A percentile compares a stretch with the other conserved stretches of the same genome.
Conservation (phyloP, 306 rosid species). For the Quercus bicolor region DNA sequence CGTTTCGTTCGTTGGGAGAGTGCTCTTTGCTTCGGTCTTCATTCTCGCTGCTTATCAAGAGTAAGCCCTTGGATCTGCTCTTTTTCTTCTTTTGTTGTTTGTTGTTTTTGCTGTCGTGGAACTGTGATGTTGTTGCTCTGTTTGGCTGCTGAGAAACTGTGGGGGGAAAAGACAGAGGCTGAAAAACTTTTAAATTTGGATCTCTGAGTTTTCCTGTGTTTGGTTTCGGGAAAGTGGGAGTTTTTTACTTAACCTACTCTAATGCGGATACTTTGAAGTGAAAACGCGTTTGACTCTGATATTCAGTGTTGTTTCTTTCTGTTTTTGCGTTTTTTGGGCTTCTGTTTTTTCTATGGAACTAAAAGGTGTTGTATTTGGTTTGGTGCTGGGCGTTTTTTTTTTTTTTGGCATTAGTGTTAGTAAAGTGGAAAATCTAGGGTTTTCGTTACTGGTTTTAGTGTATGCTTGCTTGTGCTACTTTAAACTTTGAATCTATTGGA, state of each 20-base stretch:
- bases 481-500: constrained; percentile 1
- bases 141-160: not conserved
- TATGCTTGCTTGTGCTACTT: constrained; percentile 2
- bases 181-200: not conserved
- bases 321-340: not conserved
- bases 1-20: constrained; percentile 52
- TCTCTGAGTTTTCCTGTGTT: not conserved
- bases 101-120: not conserved
- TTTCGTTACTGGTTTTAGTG: not conserved
- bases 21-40: constrained; percentile 59
- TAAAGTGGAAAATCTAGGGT: constrained; percentile 5
- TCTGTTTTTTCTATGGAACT: not conserved
- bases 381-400: too few relatives aligned
- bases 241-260: not conserved
- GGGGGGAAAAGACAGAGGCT: not conserved
- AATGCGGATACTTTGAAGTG: not conserved
- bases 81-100: not conserved
- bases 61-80: constrained; percentile 42
- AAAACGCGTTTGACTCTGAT: not conserved
- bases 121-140: not conserved
- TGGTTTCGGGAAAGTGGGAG: not conserved
- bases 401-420: not conserved
- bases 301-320: not conserved
- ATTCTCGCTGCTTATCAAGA: constrained; percentile 62
- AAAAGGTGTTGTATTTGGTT: not conserved